Base-by-base conservation (phyloP, 176 grass and related monocot genomes). In the Oryza meyeriana region DNA sequence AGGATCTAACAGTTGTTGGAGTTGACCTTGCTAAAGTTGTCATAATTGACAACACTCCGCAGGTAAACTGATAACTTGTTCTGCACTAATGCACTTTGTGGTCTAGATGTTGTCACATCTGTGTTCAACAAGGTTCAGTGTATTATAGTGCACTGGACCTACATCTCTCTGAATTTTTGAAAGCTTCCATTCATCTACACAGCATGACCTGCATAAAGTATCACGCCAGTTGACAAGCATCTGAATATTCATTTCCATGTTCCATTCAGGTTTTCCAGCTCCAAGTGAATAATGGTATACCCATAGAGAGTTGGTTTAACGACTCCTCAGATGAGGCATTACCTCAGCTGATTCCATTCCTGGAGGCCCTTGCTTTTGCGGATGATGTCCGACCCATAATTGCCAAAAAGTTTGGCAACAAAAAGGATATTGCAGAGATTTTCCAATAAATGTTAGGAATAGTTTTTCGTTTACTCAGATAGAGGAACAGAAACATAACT, bases 231-330 rank as follows among this genome's bases (percentile, higher is more conserved):
- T 50, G 10, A 81, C 42, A n/a, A 28, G 50, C 52, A 18, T 29
- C 71, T 41, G 41, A n/a, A 36, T 38, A 35, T 69, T 69, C 50
- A 10, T 58, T 67, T 66, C 18, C 7, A 10, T 39, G 3, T 20
- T 75, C 16, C 35, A 34, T 74, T 67, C 89, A 99, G 96, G 96
- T 99, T 75, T 99, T 95, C 78, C 86, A 85, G 59, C 80, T 95
- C 80, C 96, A 99, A 91, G 96, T 95, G 68, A 93, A 99, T 86
- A 99, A 99, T 72, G 96, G 96, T 40, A 99, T 99, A 81, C 96
- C 93, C 10, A 99, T 99, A 82, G 90, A 95, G 87, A 99, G 96
- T 72, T 99, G 96, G 96, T 99, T 86, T 74, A 86, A 81, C 10
- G 88, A 99, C 47, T 85, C 76, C 14, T 79, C 71, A 6, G 93